Conservation (phyloP, 2,329 filamentous ascomycete genomes). For the Colletotrichum salicis region DNA sequence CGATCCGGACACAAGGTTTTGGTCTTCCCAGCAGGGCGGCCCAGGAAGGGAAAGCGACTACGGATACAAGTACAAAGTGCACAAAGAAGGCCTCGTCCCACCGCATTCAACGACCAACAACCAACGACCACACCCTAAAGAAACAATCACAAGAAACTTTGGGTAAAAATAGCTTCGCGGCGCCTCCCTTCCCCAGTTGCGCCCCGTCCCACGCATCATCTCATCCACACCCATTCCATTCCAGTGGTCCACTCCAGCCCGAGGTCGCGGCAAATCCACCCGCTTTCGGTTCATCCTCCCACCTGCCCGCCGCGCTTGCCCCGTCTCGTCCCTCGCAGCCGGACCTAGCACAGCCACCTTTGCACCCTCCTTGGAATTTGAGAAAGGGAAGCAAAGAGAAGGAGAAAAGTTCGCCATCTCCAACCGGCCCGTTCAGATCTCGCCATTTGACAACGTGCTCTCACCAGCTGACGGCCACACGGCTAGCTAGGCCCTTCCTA, state of each 20-base stretch:
- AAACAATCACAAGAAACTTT: not conserved
- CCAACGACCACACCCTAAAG: not conserved
- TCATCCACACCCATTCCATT: slow-evolving; percentile 4
- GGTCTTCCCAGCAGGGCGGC: not conserved
- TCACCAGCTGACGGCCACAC: slow-evolving; percentile 17
- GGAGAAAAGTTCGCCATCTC: slow-evolving; percentile 9
- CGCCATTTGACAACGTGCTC: slow-evolving; percentile 31
- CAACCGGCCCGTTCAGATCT: slow-evolving; percentile 21
- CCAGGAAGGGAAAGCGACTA: not conserved
- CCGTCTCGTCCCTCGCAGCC: not conserved
- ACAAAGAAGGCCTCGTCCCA: not conserved
- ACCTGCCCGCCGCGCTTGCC: slow-evolving; percentile 11
- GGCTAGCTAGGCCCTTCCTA: not conserved
- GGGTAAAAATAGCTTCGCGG: slow-evolving; percentile 31
- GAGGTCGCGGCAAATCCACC: not conserved
- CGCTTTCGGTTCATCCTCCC: slow-evolving; percentile 29
- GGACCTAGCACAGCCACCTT: slow-evolving; percentile 21
- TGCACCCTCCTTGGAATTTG: not conserved
- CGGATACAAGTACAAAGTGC: not conserved
- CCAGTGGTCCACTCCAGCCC: not conserved
- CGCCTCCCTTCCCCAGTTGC: slow-evolving; percentile 29
- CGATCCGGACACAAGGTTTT: slow-evolving; percentile 20
- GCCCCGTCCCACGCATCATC: slow-evolving; percentile 21
- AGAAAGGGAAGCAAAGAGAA: not conserved
- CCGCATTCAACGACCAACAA: not conserved